These are phyloP conservation scores for Penicillium canescens DNA, from an alignment of 495 filamentous ascomycete species.

Conservation along the genomic window DNA sequence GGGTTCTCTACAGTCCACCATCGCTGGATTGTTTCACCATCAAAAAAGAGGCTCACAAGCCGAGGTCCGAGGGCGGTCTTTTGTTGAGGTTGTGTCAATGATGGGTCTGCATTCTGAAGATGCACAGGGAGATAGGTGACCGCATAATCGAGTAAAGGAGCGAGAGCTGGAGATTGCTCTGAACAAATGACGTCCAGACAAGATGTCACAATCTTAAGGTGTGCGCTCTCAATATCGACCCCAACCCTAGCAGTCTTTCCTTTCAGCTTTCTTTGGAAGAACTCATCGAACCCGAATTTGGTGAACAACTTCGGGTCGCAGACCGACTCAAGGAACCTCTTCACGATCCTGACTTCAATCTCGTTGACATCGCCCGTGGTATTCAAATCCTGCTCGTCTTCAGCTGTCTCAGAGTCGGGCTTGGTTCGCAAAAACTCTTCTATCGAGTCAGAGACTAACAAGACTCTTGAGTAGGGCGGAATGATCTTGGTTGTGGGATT, in stretches of 20 bases:
- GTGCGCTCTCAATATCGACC: conserved; percentile 7
- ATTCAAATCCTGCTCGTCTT: background rate
- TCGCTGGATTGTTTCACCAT: conserved; percentile 2
- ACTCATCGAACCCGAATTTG: conserved; percentile 21
- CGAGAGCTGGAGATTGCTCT: background rate
- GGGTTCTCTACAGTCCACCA: conserved; percentile 11
- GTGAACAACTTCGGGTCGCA: conserved; percentile 17
- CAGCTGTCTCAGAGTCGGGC: background rate
- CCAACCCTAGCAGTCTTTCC: conserved; percentile 10
- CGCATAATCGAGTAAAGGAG: conserved; percentile 4
- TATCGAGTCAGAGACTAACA: conserved; percentile 18
- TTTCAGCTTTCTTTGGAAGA: conserved; percentile 21
- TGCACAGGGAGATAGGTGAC: background rate
- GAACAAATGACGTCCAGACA: conserved; percentile 5
- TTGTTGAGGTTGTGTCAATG: conserved; percentile 11
- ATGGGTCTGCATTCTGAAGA: conserved; percentile 9
- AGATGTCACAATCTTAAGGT: conserved; percentile 4
- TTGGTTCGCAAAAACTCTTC: conserved; percentile 6
- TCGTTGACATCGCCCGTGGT: conserved; percentile 11
- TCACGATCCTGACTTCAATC: conserved; percentile 15
- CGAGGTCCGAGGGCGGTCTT: conserved; percentile 14
- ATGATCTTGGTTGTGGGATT: background rate
- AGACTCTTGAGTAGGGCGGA: background rate
- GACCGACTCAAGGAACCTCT: conserved; percentile 16
- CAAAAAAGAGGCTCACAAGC: conserved; percentile 12